Conservation (phyloP, 2,329 filamentous ascomycete genomes). For the Diaporthe amygdali region DNA sequence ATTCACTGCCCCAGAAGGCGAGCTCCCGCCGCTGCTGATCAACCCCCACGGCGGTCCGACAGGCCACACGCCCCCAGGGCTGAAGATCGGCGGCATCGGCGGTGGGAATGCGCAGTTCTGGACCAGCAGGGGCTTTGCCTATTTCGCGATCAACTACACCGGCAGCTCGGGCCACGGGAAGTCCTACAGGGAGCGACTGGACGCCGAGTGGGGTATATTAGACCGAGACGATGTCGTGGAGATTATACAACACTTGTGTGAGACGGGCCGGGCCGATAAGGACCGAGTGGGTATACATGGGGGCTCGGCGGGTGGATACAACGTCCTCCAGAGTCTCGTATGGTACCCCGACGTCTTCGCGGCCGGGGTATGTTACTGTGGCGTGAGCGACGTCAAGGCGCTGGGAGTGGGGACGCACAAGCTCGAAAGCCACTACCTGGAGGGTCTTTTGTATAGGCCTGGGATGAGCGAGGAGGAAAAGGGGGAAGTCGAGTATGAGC, state of each 20-base stretch:
- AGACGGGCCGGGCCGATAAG: constrained; percentile 40
- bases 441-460: constrained; percentile 45
- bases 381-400: constrained; percentile 54
- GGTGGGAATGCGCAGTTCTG: constrained; percentile 51
- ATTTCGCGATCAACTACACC: constrained; percentile 55
- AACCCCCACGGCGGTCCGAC: constrained; percentile 59
- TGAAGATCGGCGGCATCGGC: constrained; percentile 39
- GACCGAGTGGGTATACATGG: constrained; percentile 54
- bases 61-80: constrained; percentile 44
- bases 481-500: constrained; percentile 45
- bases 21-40: constrained; percentile 55
- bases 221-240: constrained; percentile 57
- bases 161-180: constrained; percentile 58
- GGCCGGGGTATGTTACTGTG: constrained; percentile 54
- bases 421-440: constrained; percentile 59
- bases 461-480: constrained; percentile 44
- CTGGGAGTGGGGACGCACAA: constrained; percentile 57
- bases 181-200: constrained; percentile 53
- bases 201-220: constrained; percentile 54
- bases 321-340: constrained; percentile 53
- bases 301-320: constrained; percentile 58
- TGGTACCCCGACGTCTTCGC: constrained; percentile 52
- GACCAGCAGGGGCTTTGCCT: constrained; percentile 59
- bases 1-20: constrained; percentile 42
- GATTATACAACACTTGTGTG: constrained; percentile 47